phyloP scores from a whole-genome alignment of 202 grass and related monocot species.

The Setaria italica region DNA sequence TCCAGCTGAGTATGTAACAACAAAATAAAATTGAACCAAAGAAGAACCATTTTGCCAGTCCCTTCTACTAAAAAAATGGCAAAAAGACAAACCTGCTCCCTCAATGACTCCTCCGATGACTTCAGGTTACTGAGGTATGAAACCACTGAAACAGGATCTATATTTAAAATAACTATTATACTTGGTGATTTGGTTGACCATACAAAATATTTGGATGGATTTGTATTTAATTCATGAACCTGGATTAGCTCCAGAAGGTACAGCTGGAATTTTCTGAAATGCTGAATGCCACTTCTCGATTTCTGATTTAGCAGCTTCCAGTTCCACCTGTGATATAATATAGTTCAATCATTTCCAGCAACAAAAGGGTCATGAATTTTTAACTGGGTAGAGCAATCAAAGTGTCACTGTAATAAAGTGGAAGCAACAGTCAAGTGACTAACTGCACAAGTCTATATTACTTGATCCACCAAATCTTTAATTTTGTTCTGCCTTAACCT shows the following conservation, averaged over 20 bases:
- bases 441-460: neutral
- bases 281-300: conserved; percentile 93
- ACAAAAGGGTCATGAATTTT: conserved; percentile 13
- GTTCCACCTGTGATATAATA: conserved; percentile 60
- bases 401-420: neutral
- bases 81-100: conserved; percentile 67
- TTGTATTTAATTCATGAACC: conserved; percentile 55
- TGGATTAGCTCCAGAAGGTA: conserved; percentile 68
- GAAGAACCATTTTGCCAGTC: conserved; percentile 16
- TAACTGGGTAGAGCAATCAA: conserved; percentile 26
- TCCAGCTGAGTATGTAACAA: conserved; percentile 72
- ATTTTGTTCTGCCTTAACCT: neutral
- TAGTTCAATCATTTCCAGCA: conserved; percentile 19
- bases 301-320: conserved; percentile 82
- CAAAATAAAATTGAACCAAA: conserved; percentile 31
- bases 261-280: conserved; percentile 82
- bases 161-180: conserved; percentile 41
- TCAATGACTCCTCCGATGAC: conserved; percentile 94
- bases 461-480: neutral
- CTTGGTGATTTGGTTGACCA: neutral
- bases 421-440: conserved; percentile 1
- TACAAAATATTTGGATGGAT: conserved; percentile 21
- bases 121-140: conserved; percentile 87
- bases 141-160: conserved; percentile 86
- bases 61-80: neutral